Evolutionary conservation across 2,329 filamentous ascomycete genomes (phyloP).

Genomic region (Nemania sp.): DNA sequence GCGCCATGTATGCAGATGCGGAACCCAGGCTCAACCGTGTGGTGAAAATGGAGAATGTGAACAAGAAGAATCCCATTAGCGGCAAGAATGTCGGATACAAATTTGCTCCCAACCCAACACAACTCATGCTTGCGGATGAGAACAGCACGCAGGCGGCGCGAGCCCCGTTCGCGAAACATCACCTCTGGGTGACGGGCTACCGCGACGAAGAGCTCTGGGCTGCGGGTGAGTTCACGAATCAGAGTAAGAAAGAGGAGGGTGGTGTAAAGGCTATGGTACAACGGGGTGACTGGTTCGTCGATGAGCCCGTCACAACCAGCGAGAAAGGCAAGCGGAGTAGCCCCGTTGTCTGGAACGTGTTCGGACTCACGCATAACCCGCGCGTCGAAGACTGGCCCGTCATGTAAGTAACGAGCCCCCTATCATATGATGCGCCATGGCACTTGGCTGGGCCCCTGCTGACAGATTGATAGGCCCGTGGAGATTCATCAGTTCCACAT

Average conservation of each 20-base stretch:
- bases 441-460: not conserved
- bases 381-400: constrained; percentile 55
- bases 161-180: constrained; percentile 51
- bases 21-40: constrained; percentile 56
- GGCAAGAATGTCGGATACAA: constrained; percentile 56
- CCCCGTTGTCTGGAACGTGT: constrained; percentile 57
- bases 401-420: constrained; percentile 46
- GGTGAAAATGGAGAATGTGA: constrained; percentile 53
- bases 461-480: constrained; percentile 45
- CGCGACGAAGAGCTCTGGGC: constrained; percentile 55
- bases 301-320: constrained; percentile 26
- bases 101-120: constrained; percentile 49
- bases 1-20: constrained; percentile 54
- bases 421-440: not conserved
- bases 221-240: constrained; percentile 55
- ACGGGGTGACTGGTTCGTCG: constrained; percentile 51
- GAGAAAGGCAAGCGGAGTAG: constrained; percentile 48
- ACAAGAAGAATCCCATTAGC: constrained; percentile 50
- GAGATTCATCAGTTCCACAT: constrained; percentile 53
- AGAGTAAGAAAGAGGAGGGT: constrained; percentile 47
- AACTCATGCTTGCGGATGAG: constrained; percentile 51
- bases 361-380: constrained; percentile 53
- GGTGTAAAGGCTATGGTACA: constrained; percentile 52
- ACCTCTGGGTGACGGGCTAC: constrained; percentile 54
- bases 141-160: constrained; percentile 48